These are phyloP conservation scores for Pilobolus umbonatus DNA, from an alignment of 192 early-diverging fungal genomes.

Conservation along the genomic window DNA sequence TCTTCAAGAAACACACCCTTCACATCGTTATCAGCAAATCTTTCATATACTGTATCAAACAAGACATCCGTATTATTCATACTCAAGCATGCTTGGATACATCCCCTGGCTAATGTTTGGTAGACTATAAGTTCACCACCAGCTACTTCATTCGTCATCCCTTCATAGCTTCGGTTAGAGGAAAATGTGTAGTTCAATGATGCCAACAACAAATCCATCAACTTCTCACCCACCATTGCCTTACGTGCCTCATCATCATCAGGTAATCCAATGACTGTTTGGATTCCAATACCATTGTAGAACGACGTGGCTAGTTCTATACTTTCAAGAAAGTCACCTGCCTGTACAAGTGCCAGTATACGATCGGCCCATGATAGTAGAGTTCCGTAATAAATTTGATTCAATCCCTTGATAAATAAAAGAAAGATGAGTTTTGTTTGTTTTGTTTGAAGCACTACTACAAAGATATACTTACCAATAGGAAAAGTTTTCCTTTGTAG, in stretches of 20 bases:
- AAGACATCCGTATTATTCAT: conserved; percentile 48
- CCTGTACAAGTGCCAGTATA: conserved; percentile 48
- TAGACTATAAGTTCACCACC: conserved; percentile 40
- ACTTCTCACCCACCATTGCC: conserved; percentile 46
- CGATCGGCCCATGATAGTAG: conserved; percentile 56
- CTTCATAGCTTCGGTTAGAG: conserved; percentile 37
- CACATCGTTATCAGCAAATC: conserved; percentile 41
- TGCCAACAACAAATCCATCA: conserved; percentile 47
- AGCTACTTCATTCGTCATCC: conserved; percentile 33
- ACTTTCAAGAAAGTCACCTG: conserved; percentile 53
- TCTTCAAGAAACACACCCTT: conserved; percentile 49
- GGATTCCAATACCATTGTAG: conserved; percentile 51
- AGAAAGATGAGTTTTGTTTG: background rate
- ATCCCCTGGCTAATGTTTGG: conserved; percentile 42
- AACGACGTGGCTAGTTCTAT: conserved; percentile 54
- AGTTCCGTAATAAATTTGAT: conserved; percentile 48
- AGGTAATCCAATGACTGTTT: conserved; percentile 56
- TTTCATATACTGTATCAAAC: conserved; percentile 53
- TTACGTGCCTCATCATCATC: conserved; percentile 50
- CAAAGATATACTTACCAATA: conserved; percentile 40
- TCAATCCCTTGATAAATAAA: conserved; percentile 36
- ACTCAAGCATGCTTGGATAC: conserved; percentile 51
- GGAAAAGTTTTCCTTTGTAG: conserved; percentile 53
- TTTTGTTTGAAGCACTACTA: background rate
- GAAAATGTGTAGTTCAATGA: conserved; percentile 56